Evolutionary conservation across 495 filamentous ascomycete species (phyloP).

Genomic region (Xylaria nigripes): DNA sequence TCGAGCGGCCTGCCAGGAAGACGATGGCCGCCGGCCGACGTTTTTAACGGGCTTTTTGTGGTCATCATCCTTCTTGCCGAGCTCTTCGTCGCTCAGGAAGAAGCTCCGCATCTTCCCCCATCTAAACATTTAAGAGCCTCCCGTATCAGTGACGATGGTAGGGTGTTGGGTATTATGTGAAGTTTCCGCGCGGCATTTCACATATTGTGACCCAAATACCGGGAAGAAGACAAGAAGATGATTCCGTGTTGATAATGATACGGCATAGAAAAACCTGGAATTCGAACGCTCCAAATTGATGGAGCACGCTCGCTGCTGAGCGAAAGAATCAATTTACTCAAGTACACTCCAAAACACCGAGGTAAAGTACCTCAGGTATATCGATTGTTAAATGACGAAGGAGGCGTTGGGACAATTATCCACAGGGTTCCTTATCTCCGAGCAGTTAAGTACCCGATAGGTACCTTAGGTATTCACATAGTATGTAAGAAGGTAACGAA

Average conservation of each 20-base stretch:
- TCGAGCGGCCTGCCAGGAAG: slow-evolving; percentile 31
- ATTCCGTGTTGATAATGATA: neutral
- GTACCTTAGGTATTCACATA: no score
- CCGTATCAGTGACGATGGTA: slow-evolving; percentile 2
- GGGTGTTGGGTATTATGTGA: slow-evolving; percentile 5
- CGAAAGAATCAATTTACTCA: no score
- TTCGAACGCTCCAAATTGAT: no score
- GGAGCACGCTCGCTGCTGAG: no score
- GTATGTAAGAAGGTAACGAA: no score
- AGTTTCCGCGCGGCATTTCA: slow-evolving; percentile 4
- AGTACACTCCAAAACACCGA: no score
- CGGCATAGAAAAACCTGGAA: neutral
- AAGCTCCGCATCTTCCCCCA: slow-evolving; percentile 32
- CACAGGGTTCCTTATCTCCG: no score
- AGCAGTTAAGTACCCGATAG: no score
- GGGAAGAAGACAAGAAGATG: neutral
- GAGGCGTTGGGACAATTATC: no score
- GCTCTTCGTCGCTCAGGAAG: slow-evolving; percentile 36
- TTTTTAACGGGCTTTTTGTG: slow-evolving; percentile 31
- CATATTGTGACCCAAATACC: slow-evolving; percentile 1
- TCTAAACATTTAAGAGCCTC: slow-evolving; percentile 19
- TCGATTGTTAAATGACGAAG: no score
- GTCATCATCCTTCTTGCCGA: slow-evolving; percentile 46
- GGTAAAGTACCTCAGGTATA: no score
- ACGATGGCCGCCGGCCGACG: slow-evolving; percentile 15